Evolutionary conservation across 495 filamentous ascomycete species (phyloP).

Genomic region (Clohesyomyces aquaticus): DNA sequence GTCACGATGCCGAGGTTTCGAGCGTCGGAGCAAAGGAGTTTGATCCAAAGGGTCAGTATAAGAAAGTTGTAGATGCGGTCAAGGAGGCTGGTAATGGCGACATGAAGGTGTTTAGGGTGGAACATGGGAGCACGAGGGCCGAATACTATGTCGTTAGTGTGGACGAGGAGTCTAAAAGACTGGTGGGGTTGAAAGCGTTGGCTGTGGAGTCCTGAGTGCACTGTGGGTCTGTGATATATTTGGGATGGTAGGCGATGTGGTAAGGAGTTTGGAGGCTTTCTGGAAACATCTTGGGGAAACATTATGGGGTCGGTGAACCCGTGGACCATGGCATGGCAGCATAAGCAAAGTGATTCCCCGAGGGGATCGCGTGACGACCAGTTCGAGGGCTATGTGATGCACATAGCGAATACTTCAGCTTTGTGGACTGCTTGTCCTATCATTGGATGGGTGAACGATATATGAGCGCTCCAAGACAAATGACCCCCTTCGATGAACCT

Average conservation of each 20-base stretch:
- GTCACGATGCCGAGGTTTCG: conserved; percentile 56
- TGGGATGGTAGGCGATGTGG: neutral
- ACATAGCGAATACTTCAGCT: too few relatives aligned
- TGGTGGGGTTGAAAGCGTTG: conserved; percentile 77
- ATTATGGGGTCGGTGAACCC: too few relatives aligned
- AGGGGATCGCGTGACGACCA: too few relatives aligned
- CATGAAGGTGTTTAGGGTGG: conserved; percentile 73
- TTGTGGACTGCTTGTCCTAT: too few relatives aligned
- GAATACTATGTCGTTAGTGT: conserved; percentile 78
- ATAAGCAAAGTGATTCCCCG: too few relatives aligned
- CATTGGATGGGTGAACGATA: neutral
- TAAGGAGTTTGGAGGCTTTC: neutral
- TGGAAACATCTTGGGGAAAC: neutral
- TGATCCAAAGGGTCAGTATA: conserved; percentile 64
- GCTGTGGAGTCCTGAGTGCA: conserved; percentile 60
- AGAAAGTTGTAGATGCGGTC: conserved; percentile 61
- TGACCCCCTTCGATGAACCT: neutral
- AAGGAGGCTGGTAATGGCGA: conserved; percentile 62
- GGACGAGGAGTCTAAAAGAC: conserved; percentile 55
- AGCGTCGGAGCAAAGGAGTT: conserved; percentile 62
- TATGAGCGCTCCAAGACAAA: neutral
- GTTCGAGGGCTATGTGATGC: too few relatives aligned
- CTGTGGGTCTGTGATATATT: neutral
- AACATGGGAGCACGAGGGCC: conserved; percentile 60
- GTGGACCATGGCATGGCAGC: too few relatives aligned